phyloP scores from a whole-genome alignment of 2,329 filamentous ascomycete genomes.

The Macrophomina phaseolina region DNA sequence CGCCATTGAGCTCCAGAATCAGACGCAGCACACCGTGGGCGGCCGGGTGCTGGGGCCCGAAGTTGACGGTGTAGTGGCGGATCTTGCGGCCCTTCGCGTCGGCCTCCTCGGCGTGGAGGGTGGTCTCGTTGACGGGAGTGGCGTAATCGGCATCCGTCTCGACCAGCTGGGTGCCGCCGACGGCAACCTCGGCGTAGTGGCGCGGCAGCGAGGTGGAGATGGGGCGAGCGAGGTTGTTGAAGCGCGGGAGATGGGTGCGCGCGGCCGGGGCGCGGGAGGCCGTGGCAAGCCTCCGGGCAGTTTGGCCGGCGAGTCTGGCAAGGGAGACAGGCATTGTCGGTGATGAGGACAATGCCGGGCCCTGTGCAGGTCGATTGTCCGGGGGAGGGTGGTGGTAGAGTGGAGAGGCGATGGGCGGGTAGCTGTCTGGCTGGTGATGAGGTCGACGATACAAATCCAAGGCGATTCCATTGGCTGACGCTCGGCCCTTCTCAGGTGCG shows the following conservation, averaged over 20 bases:
- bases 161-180: slow-evolving; percentile 49
- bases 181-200: slow-evolving; percentile 64
- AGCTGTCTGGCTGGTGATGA: slow-evolving; percentile 18
- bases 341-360: slow-evolving; percentile 34
- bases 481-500: neutral
- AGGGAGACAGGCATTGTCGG: slow-evolving; percentile 71
- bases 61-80: slow-evolving; percentile 99
- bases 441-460: slow-evolving; percentile 22
- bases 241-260: slow-evolving; percentile 46
- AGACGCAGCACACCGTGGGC: slow-evolving; percentile 97
- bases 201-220: slow-evolving; percentile 71
- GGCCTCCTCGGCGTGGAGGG: slow-evolving; percentile 51
- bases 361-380: slow-evolving; percentile 25
- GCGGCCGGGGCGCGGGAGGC: slow-evolving; percentile 55
- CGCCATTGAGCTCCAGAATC: slow-evolving; percentile 96
- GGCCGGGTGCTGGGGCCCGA: slow-evolving; percentile 96
- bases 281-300: slow-evolving; percentile 71
- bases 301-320: slow-evolving; percentile 73
- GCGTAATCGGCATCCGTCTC: slow-evolving; percentile 66
- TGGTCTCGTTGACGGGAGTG: slow-evolving; percentile 52
- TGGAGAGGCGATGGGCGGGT: slow-evolving; percentile 26
- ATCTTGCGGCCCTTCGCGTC: slow-evolving; percentile 75
- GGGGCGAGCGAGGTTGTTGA: slow-evolving; percentile 59
- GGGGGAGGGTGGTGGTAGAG: slow-evolving; percentile 22
- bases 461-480: slow-evolving; percentile 7